Base-by-base conservation (phyloP, 2,329 filamentous ascomycete species). In the Chaetoscypha palmicola region DNA sequence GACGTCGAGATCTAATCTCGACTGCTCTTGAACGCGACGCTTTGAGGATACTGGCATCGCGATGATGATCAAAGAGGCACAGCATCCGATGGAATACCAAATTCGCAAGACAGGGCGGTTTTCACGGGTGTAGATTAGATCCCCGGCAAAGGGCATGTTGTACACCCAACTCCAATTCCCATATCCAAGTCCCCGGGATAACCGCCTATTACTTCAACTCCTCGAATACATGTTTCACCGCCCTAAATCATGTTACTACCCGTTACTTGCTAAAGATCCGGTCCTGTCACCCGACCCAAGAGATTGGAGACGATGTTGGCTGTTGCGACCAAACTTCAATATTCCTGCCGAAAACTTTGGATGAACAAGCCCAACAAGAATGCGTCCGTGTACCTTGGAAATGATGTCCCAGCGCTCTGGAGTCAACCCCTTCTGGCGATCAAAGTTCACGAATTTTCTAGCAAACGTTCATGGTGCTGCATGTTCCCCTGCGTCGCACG, bases 231-330 rank as follows among this genome's bases (percentile, higher is more conserved):
- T n/a, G 35, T 30, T 16, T 31, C 24, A 39, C 37, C 11, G 23
- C 20, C 36, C 36, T n/a, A 23, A 38, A 24, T n/a, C 21, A 16
- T 40, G 38, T 26, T 8, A 31, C 14, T 40, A 32, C 26, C 38
- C 38, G 24, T 28, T 14, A 14, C 12, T 11, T 16, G 12, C 36
- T 26, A 24, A 31, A 22, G 3, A 21, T 40, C 23, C 24, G n/a
- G 12, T 40, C 26, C 38, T 21, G 38, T 40, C 17, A 32, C 26
- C 32, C 10, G 24, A 40, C 38, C 38, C 38, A 40, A 19, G 23
- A 20, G 26, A 5, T 31, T 40, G 38, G 38, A 40, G 38, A 40
- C 38, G 38, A 40, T 31, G 24, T 40, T 30, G n/a, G n/a, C n/a
- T n/a, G n/a, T n/a, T n/a, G n/a, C n/a, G n/a, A n/a, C n/a, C n/a